Evolutionary conservation across 2,329 filamentous ascomycete species (phyloP).

Genomic region (Ilyonectria sp.): DNA sequence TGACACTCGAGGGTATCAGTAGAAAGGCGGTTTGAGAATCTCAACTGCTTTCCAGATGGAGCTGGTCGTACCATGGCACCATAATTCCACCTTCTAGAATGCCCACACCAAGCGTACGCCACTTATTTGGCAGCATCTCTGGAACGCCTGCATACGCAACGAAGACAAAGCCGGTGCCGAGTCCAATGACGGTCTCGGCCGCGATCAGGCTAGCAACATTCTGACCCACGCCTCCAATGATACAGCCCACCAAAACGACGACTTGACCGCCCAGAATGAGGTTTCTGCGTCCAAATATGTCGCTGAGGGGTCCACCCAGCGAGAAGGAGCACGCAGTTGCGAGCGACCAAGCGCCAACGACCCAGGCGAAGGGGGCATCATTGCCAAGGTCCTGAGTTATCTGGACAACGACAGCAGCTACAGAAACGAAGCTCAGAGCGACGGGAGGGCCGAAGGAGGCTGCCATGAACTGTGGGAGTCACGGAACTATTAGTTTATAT

Average conservation of each 20-base stretch:
- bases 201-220: constrained; percentile 12
- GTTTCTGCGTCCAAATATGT: constrained; percentile 17
- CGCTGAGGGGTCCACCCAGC: constrained; percentile 28
- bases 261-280: constrained; percentile 21
- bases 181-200: constrained; percentile 3
- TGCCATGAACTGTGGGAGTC: constrained; percentile 17
- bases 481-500: background rate
- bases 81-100: constrained; percentile 26
- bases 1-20: too few relatives aligned
- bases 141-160: constrained; percentile 32
- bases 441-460: constrained; percentile 21
- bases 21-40: too few relatives aligned
- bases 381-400: constrained; percentile 23
- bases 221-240: constrained; percentile 21
- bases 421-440: constrained; percentile 7
- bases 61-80: constrained; percentile 14
- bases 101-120: constrained; percentile 27
- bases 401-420: constrained; percentile 23
- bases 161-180: constrained; percentile 28
- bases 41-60: too few relatives aligned
- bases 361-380: constrained; percentile 13
- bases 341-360: constrained; percentile 26
- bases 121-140: constrained; percentile 34
- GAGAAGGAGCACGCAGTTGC: constrained; percentile 29
- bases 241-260: constrained; percentile 20